A percentile compares a stretch with the other conserved stretches of the same genome.
These are phyloP conservation scores for Angomonas ambiguus DNA, from an alignment of 208 protist species.

Conservation along the genomic window DNA sequence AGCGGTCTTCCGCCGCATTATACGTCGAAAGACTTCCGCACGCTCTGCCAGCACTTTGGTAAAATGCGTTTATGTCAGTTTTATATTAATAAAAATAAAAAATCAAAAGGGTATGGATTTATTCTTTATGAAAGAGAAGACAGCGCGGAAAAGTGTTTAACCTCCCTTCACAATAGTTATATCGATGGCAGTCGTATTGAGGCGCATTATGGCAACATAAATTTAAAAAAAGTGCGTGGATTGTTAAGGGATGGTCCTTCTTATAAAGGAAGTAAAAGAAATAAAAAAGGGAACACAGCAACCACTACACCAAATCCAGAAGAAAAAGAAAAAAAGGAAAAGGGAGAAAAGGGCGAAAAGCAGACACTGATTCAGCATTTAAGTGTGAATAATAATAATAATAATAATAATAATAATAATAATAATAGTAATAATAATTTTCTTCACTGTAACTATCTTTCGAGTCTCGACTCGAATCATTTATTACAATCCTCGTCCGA, in stretches of 20 bases:
- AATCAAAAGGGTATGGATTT: conserved; percentile 63
- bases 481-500: no score
- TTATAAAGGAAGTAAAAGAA: background rate
- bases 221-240: background rate
- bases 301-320: no score
- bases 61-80: conserved; percentile 59
- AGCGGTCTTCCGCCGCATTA: conserved; percentile 49
- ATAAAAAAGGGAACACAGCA: no score
- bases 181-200: conserved; percentile 35
- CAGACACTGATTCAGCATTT: no score
- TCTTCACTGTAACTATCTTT: no score
- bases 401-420: background rate
- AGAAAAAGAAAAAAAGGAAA: no score
- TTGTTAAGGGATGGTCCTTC: background rate
- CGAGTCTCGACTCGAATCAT: no score
- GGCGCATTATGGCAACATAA: conserved; percentile 9
- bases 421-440: background rate
- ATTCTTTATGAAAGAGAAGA: conserved; percentile 51
- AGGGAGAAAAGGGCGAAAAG: background rate
- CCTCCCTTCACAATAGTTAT: conserved; percentile 27
- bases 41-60: conserved; percentile 57
- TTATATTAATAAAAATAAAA: conserved; percentile 32
- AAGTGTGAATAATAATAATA: background rate
- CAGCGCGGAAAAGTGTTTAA: conserved; percentile 44
- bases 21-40: conserved; percentile 45